phyloP scores from a whole-genome alignment of 495 filamentous ascomycete genomes.

The Aspergillus cristatus region DNA sequence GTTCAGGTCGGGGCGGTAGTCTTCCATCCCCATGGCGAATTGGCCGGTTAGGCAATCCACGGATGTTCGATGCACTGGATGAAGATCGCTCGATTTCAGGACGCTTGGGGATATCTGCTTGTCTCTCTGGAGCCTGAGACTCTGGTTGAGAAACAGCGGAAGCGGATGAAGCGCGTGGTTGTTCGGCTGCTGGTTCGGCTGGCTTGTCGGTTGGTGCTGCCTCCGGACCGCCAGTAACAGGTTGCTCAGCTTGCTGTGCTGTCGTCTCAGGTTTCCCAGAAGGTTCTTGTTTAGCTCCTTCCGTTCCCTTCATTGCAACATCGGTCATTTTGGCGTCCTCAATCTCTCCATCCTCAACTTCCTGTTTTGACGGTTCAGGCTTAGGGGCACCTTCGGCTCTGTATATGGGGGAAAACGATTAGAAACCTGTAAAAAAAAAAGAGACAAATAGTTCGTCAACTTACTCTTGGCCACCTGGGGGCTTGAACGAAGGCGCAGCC shows the following conservation, averaged over 20 bases:
- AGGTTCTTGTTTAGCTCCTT: slow-evolving; percentile 1
- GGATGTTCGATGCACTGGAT: slow-evolving; percentile 11
- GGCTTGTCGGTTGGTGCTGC: slow-evolving; percentile 10
- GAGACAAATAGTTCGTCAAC: too few relatives aligned
- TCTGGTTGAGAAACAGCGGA: slow-evolving; percentile 16
- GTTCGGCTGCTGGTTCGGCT: slow-evolving; percentile 5
- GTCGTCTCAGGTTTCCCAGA: slow-evolving; percentile 1
- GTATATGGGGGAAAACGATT: slow-evolving; percentile 1
- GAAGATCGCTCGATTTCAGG: slow-evolving; percentile 26
- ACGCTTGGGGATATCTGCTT: slow-evolving; percentile 25
- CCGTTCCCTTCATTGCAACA: slow-evolving; percentile 10
- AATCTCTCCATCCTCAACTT: slow-evolving; percentile 75
- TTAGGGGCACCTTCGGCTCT: slow-evolving; percentile 25
- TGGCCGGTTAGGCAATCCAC: slow-evolving; percentile 22
- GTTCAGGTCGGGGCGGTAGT: slow-evolving; percentile 31
- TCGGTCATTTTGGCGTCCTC: slow-evolving; percentile 52
- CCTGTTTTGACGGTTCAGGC: slow-evolving; percentile 26
- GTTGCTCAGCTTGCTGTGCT: slow-evolving; percentile 3
- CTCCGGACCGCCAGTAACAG: slow-evolving; percentile 10
- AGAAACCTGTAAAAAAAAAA: too few relatives aligned
- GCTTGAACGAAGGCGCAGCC: slow-evolving; percentile 39
- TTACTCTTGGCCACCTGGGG: slow-evolving; percentile 30
- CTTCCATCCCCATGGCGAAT: slow-evolving; percentile 21
- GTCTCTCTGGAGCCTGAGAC: slow-evolving; percentile 23
- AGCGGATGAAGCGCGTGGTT: slow-evolving; percentile 9